Conservation (phyloP, 2,329 filamentous ascomycete genomes). For the Seiridium unicorne region DNA sequence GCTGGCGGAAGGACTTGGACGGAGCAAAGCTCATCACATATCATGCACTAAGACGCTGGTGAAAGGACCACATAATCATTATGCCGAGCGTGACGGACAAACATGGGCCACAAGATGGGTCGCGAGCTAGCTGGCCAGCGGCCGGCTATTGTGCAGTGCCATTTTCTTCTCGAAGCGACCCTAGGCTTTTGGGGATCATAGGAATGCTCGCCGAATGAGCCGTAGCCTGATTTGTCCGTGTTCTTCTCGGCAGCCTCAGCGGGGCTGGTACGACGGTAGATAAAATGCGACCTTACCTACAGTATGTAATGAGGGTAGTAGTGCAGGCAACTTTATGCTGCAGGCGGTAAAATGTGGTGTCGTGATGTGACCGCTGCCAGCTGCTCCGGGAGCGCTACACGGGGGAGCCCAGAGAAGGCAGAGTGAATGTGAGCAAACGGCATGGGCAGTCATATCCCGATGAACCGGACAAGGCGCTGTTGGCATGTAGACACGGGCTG, state of each 20-base stretch:
- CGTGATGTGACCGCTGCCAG: not conserved
- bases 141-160: not conserved
- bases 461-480: no score
- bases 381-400: no score
- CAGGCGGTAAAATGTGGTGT: not conserved
- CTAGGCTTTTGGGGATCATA: conserved; percentile 28
- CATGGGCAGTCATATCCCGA: no score
- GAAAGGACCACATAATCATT: not conserved
- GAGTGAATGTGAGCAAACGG: no score
- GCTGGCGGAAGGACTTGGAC: not conserved
- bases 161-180: conserved; percentile 7
- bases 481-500: no score
- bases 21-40: not conserved
- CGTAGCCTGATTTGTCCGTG: conserved; percentile 42
- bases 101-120: not conserved
- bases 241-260: conserved; percentile 25
- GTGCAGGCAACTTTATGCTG: conserved; percentile 1
- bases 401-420: no score
- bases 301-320: conserved; percentile 12
- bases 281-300: conserved; percentile 13
- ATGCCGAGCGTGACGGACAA: not conserved
- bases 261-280: conserved; percentile 28
- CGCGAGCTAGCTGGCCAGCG: not conserved
- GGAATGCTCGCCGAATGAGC: conserved; percentile 40
- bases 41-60: conserved; percentile 3